Evolutionary conservation across 139 green algal genomes (phyloP), one percentile per base, ranked within the genome.

Genomic region (Chlamydomonas sp.): DNA sequence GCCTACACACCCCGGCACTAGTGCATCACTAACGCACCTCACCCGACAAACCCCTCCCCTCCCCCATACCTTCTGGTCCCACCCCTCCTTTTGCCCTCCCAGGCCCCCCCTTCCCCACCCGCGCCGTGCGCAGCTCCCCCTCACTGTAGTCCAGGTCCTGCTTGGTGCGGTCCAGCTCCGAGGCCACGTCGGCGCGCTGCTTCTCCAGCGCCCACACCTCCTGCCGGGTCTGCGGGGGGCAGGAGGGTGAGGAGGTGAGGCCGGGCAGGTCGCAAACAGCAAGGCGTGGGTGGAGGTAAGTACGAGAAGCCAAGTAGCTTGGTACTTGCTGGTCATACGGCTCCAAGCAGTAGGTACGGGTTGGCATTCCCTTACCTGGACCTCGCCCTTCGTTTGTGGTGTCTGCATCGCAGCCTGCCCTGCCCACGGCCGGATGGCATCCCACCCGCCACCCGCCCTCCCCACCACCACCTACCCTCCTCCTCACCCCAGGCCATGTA

Each of bases 121-220:
- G 60, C 77, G 90, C 69, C 10, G 66, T 85, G 77, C 68, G 72
- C 57, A 89, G 76, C 64, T 93, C 90, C 9, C 79, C 90, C 85
- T 91, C 84, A 80, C 85, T 82, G 67, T 80, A 86, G 58, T 90
- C 88, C 31, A 84, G 83, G 78, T 93, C 90, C 88, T 87, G 80
- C 85, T 80, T 83, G n/a, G 59, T 31, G 20, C 88, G 88, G 58
- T 93, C 90, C 64, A 83, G 60, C 64, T 93, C 90, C 12, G 76
- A 75, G 12, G 88, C 90, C 62, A 90, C 63, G 81, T 90, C 85
- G 1, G 88, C 90, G 1, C 88, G 77, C 88, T 91, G 88, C 82
- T 90, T 84, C 74, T 93, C 90, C 58, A 89, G 63, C 10, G 69
- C n/a, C 90, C 88, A 93, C 14, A 88, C 7, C 73, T 90, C 88